Base-by-base conservation (phyloP, 176 grass and related monocot genomes). In the Zizania latifolia region DNA sequence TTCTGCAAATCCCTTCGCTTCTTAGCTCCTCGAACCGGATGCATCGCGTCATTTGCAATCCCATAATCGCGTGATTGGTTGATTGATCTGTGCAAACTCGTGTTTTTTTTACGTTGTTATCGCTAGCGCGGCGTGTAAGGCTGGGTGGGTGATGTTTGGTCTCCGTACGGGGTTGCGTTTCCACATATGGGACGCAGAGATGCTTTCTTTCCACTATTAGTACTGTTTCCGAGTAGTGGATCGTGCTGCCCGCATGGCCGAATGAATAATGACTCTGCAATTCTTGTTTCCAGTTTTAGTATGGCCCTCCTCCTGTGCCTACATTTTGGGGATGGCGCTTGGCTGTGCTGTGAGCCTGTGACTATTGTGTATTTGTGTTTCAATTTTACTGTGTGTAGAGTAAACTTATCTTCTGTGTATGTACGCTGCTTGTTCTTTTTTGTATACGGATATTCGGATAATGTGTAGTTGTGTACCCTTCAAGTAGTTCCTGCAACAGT, bases 281-380 rank as follows among this genome's bases (percentile, higher is more conserved):
- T 54, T n/a, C 68, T 32, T 76, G 57, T 77, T 83, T 74, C 80
- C 75, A 63, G 34, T 80, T 83, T 75, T 80, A 76, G 81, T 55
- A 70, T 72, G 75, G 62, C 31, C 44, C 41, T 74, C 78, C 41
- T 46, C 44, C 77, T 73, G 44, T 53, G 61, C 12, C 10, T 54
- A 57, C n/a, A 73, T 13, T 80, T n/a, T 80, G 69, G 53, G 67
- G 54, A 33, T 79, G 30, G 40, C 74, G n/a, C n/a, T n/a, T 63
- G 58, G 45, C 22, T 53, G 23, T 68, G 16, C 28, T 48, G 39
- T 79, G 50, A 45, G 43, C 19, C 17, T 53, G 48, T 53, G 19
- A 10, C 53, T 62, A 53, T 76, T 78, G 28, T n/a, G n/a, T n/a
- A n/a, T n/a, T n/a, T n/a, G n/a, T 68, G 61, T 16, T 72, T 34